Evolutionary conservation across 106 monocot genomes (phyloP).

Genomic region (Platanthera guangdongensis): DNA sequence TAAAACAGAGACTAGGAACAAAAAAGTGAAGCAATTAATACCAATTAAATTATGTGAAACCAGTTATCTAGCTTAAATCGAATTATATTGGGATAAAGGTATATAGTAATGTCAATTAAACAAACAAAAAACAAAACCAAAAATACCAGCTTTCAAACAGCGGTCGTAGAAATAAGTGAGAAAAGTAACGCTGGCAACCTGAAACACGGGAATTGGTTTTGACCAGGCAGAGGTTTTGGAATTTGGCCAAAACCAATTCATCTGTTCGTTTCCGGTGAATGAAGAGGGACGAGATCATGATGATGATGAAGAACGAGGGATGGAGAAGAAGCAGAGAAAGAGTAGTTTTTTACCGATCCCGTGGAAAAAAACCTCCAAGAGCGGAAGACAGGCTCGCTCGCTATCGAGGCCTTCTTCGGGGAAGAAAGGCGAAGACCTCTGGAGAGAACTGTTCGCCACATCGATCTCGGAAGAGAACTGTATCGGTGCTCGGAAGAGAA

Average conservation of each 20-base stretch:
- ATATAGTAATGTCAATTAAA: background rate
- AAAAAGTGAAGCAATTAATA: background rate
- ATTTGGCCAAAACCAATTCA: too few relatives aligned
- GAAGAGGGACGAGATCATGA: too few relatives aligned
- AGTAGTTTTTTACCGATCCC: slow-evolving; percentile 7
- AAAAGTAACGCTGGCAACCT: background rate
- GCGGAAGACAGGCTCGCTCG: slow-evolving; percentile 4
- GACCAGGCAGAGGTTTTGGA: too few relatives aligned
- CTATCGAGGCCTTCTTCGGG: slow-evolving; percentile 13
- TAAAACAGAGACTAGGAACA: background rate
- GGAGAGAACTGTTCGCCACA: slow-evolving; percentile 45
- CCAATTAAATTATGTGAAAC: background rate
- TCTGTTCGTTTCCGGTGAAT: too few relatives aligned
- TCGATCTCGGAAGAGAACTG: background rate
- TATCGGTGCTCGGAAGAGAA: too few relatives aligned
- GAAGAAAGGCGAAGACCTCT: slow-evolving; percentile 13
- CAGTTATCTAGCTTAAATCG: background rate
- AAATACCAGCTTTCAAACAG: background rate
- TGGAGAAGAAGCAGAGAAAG: too few relatives aligned
- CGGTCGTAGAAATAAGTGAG: too few relatives aligned
- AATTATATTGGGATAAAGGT: background rate
- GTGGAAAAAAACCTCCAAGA: slow-evolving; percentile 25
- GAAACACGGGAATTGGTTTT: background rate
- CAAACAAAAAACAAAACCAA: background rate
- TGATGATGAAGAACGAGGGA: too few relatives aligned